Conservation (phyloP, 2,329 filamentous ascomycete genomes). For the Claviceps paspali region DNA sequence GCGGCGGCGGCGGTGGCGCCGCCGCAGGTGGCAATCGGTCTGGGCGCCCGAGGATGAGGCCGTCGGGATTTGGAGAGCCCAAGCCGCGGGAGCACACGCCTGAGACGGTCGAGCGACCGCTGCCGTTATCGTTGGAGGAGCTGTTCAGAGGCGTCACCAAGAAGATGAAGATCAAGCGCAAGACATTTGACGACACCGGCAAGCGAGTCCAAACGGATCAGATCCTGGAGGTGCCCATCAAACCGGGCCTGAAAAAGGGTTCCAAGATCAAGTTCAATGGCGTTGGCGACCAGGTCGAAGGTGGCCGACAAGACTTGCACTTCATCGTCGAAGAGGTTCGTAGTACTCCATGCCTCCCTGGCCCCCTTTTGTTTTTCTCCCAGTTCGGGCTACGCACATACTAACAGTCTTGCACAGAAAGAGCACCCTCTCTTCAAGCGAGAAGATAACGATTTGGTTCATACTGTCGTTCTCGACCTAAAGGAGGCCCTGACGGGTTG, state of each 20-base stretch:
- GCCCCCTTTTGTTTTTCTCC: too few relatives aligned
- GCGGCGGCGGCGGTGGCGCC: constrained; percentile 13
- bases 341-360: background rate
- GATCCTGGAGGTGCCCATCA: constrained; percentile 88
- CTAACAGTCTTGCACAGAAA: constrained; percentile 43
- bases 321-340: constrained; percentile 89
- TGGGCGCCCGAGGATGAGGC: constrained; percentile 28
- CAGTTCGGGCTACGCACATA: background rate
- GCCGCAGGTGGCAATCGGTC: constrained; percentile 19
- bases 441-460: constrained; percentile 74
- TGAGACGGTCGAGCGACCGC: constrained; percentile 75
- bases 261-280: constrained; percentile 98
- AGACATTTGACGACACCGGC: constrained; percentile 75
- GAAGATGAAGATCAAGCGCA: constrained; percentile 97
- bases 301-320: constrained; percentile 86
- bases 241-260: constrained; percentile 86
- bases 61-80: constrained; percentile 21
- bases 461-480: constrained; percentile 65
- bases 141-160: constrained; percentile 76
- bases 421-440: constrained; percentile 70
- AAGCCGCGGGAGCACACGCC: constrained; percentile 37
- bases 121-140: constrained; percentile 76
- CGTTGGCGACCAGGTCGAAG: constrained; percentile 95
- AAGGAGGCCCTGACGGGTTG: constrained; percentile 94
- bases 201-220: constrained; percentile 80